phyloP scores from a whole-genome alignment of 192 early-diverging fungal species.

The Rhizophagus sp. region DNA sequence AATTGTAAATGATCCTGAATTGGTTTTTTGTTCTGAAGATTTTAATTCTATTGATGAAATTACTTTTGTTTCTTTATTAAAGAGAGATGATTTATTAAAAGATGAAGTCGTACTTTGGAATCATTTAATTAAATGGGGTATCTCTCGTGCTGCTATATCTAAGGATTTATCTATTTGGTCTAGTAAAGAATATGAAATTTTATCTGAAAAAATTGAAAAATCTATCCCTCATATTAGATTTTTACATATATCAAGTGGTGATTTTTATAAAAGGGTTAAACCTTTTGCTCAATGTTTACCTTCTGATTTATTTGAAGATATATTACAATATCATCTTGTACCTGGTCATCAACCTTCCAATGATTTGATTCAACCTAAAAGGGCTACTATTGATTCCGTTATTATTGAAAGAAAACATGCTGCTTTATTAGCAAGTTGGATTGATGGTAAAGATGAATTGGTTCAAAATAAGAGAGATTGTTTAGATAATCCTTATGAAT shows the following conservation, averaged over 20 bases:
- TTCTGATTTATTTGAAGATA: slow-evolving; percentile 13
- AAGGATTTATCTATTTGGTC: slow-evolving; percentile 5
- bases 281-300: slow-evolving; percentile 10
- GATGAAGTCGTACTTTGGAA: slow-evolving; percentile 10
- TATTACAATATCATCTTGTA: slow-evolving; percentile 15
- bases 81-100: slow-evolving; percentile 23
- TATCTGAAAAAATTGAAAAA: neutral
- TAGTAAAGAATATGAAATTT: neutral
- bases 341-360: neutral
- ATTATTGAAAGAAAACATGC: slow-evolving; percentile 23
- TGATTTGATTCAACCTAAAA: neutral
- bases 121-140: slow-evolving; percentile 28
- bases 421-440: slow-evolving; percentile 21
- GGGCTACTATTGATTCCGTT: neutral
- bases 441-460: neutral
- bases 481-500: slow-evolving; percentile 23
- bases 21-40: neutral
- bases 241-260: slow-evolving; percentile 9
- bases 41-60: slow-evolving; percentile 15
- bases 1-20: slow-evolving; percentile 8
- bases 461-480: neutral
- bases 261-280: slow-evolving; percentile 27
- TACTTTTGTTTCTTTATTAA: neutral
- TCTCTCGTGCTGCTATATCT: neutral
- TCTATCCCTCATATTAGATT: slow-evolving; percentile 5